Conservation (phyloP, 345 rosid genomes). For the Anastatica hierochuntica region DNA sequence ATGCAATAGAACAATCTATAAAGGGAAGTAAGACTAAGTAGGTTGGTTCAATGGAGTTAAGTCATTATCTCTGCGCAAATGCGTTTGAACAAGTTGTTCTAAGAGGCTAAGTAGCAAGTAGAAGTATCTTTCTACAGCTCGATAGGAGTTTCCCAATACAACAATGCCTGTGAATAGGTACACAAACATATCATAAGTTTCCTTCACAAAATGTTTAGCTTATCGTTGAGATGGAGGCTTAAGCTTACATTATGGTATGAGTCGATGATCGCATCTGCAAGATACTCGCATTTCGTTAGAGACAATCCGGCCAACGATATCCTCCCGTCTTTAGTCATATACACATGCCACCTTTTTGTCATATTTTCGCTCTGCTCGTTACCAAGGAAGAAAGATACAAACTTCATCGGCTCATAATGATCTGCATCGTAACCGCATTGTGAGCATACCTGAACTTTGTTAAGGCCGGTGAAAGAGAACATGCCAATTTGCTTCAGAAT, state of each 20-base stretch:
- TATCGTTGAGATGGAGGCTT: slow-evolving; percentile 8
- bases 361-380: slow-evolving; percentile 59
- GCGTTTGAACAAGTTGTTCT: too few relatives aligned
- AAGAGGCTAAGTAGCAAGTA: too few relatives aligned
- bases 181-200: not conserved
- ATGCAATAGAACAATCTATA: too few relatives aligned
- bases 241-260: slow-evolving; percentile 69
- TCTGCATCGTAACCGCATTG: not conserved
- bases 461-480: slow-evolving; percentile 96
- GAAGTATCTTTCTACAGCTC: slow-evolving; percentile 20
- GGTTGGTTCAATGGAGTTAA: too few relatives aligned
- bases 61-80: too few relatives aligned
- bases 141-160: slow-evolving; percentile 28
- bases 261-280: slow-evolving; percentile 82
- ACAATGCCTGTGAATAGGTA: slow-evolving; percentile 26
- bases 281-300: slow-evolving; percentile 86
- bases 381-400: too few relatives aligned
- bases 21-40: too few relatives aligned
- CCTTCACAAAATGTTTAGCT: slow-evolving; percentile 1
- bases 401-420: too few relatives aligned
- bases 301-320: slow-evolving; percentile 86
- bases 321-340: slow-evolving; percentile 95
- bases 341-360: slow-evolving; percentile 95
- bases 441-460: slow-evolving; percentile 64
- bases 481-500: slow-evolving; percentile 91